Percentiles rank a stretch among this genome's conserved stretches.
Evolutionary conservation across 805 yeast species (phyloP).

Genomic region (Candida nanaspora): DNA sequence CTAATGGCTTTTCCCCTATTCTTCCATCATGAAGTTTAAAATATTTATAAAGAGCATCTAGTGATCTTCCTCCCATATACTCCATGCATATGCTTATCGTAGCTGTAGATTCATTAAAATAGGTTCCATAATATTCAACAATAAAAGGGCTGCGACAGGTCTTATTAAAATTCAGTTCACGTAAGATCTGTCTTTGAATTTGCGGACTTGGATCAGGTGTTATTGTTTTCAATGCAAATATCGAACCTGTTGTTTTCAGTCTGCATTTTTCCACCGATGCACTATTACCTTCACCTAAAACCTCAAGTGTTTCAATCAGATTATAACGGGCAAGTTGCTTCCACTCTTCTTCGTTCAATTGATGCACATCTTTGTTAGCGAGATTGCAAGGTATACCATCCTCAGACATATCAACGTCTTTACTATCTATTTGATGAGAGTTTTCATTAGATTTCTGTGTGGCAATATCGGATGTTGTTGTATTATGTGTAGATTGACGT

Average conservation of each 20-base stretch:
- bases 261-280: constrained; percentile 83
- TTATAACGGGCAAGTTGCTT: constrained; percentile 46
- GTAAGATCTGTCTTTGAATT: constrained; percentile 78
- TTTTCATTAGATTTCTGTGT: too few relatives aligned
- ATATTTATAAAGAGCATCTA: constrained; percentile 84
- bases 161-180: constrained; percentile 86
- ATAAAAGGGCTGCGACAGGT: constrained; percentile 77
- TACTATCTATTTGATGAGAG: too few relatives aligned
- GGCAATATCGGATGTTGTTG: too few relatives aligned
- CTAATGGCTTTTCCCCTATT: constrained; percentile 88
- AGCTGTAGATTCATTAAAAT: constrained; percentile 65
- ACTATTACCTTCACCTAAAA: constrained; percentile 91
- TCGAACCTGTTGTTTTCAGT: constrained; percentile 46
- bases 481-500: too few relatives aligned
- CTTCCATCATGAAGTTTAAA: constrained; percentile 72
- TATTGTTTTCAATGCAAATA: constrained; percentile 80
- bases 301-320: constrained; percentile 59
- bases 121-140: constrained; percentile 90
- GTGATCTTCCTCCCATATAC: constrained; percentile 87
- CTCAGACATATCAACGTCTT: too few relatives aligned
- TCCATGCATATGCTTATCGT: constrained; percentile 95
- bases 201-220: constrained; percentile 77
- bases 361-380: constrained; percentile 34
- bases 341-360: constrained; percentile 74
- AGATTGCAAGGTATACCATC: too few relatives aligned